Conservation (phyloP, 768 basidiomycete species). For the Collybiopsis luxurians region DNA sequence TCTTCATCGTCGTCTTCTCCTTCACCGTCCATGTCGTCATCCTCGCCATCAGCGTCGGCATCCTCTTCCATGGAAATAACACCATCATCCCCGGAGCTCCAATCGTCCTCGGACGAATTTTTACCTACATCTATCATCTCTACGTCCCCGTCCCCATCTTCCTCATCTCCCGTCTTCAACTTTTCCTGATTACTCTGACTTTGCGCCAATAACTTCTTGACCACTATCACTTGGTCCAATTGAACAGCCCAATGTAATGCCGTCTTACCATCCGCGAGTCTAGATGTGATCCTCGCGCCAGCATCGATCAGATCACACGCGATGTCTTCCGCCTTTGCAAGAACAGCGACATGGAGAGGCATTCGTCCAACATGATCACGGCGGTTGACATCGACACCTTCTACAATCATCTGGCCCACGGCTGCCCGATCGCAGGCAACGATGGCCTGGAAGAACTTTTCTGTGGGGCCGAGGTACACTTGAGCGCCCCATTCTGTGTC, state of each 20-base stretch:
- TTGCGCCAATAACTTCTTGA: conserved; percentile 49
- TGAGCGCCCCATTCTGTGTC: conserved; percentile 64
- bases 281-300: conserved; percentile 52
- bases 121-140: conserved; percentile 18
- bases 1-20: conserved; percentile 19
- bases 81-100: conserved; percentile 43
- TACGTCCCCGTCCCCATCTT: conserved; percentile 11
- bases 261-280: conserved; percentile 55
- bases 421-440: conserved; percentile 37
- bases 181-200: conserved; percentile 39
- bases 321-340: conserved; percentile 43
- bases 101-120: conserved; percentile 47
- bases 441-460: conserved; percentile 58
- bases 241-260: conserved; percentile 58
- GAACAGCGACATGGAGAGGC: conserved; percentile 51
- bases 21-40: conserved; percentile 19
- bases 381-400: conserved; percentile 44
- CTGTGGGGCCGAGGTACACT: conserved; percentile 53
- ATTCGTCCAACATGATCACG: conserved; percentile 63
- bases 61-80: conserved; percentile 26
- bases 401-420: conserved; percentile 38
- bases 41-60: conserved; percentile 22
- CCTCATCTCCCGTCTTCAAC: conserved; percentile 20
- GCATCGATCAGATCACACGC: conserved; percentile 51
- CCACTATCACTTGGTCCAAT: conserved; percentile 35